phyloP scores from a whole-genome alignment of 306 rosid species.

The Malus sieversii region DNA sequence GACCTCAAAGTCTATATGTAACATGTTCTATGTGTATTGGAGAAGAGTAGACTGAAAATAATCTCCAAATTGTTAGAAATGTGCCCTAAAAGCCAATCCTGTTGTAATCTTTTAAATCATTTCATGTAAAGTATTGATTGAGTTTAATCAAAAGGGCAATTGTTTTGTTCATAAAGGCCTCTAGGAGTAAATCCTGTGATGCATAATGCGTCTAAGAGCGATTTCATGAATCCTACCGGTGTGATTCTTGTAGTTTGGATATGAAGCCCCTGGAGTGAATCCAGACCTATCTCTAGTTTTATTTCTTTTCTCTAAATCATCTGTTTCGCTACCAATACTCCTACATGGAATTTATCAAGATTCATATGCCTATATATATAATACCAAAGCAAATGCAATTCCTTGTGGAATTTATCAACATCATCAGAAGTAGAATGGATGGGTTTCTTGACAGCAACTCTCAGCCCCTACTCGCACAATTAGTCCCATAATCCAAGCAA shows the following conservation, averaged over 20 bases:
- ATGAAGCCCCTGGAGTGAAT: too few relatives aligned
- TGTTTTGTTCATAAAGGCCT: too few relatives aligned
- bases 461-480: constrained; percentile 50
- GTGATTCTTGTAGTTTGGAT: too few relatives aligned
- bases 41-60: background rate
- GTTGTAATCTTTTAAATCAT: too few relatives aligned
- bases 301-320: too few relatives aligned
- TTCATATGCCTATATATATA: background rate
- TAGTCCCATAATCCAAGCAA: background rate
- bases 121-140: too few relatives aligned
- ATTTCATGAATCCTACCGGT: too few relatives aligned
- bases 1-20: background rate
- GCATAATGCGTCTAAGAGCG: too few relatives aligned
- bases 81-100: too few relatives aligned
- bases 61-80: background rate
- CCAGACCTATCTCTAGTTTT: background rate
- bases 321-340: background rate
- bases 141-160: too few relatives aligned
- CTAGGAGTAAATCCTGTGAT: too few relatives aligned
- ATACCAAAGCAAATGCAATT: constrained; percentile 76
- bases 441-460: constrained; percentile 91
- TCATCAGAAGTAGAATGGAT: constrained; percentile 66
- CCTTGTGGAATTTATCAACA: constrained; percentile 73
- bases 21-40: background rate
- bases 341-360: background rate